These are phyloP conservation scores for Nidula microcarpa DNA, from an alignment of 768 basidiomycete species.

Conservation along the genomic window DNA sequence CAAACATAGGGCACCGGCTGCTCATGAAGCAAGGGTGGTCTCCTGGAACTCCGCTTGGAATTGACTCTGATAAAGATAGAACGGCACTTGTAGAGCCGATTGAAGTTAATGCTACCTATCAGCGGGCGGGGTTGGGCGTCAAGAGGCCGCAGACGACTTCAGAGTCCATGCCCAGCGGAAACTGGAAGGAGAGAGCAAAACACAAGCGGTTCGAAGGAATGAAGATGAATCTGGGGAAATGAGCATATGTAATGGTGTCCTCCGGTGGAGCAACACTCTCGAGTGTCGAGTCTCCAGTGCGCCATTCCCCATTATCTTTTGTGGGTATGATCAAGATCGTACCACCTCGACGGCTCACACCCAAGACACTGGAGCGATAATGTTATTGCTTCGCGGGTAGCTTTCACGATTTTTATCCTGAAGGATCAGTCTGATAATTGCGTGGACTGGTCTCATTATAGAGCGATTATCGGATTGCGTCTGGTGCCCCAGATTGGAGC, in stretches of 20 bases:
- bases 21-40: conserved; percentile 76
- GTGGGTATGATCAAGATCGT: too few relatives aligned
- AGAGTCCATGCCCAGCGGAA: conserved; percentile 8
- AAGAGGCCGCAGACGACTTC: conserved; percentile 5
- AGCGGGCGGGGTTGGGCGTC: conserved; percentile 58
- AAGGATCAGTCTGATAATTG: not conserved
- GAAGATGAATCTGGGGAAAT: conserved; percentile 2
- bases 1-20: conserved; percentile 67
- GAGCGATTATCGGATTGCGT: not conserved
- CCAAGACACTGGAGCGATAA: too few relatives aligned
- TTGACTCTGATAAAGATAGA: conserved; percentile 25
- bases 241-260: not conserved
- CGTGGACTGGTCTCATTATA: not conserved
- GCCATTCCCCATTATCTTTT: too few relatives aligned
- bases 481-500: too few relatives aligned
- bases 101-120: conserved; percentile 35
- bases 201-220: conserved; percentile 32
- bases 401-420: too few relatives aligned
- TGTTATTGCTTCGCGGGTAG: too few relatives aligned
- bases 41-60: conserved; percentile 58
- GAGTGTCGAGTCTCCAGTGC: too few relatives aligned
- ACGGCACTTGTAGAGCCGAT: conserved; percentile 56
- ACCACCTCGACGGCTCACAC: too few relatives aligned
- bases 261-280: too few relatives aligned
- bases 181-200: conserved; percentile 40